phyloP scores from a whole-genome alignment of 805 yeast genomes.

The Grigorovia humatica region DNA sequence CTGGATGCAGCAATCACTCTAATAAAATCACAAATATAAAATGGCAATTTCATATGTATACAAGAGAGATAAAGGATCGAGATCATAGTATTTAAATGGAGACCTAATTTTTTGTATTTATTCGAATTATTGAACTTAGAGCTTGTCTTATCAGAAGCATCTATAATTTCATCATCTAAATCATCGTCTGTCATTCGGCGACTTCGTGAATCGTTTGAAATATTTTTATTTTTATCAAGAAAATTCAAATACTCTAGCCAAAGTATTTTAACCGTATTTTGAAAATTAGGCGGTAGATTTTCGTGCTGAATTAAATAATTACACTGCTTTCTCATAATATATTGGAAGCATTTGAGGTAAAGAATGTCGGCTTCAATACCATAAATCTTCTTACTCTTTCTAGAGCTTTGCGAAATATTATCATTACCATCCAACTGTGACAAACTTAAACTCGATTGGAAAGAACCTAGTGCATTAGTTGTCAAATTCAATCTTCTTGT shows the following conservation, averaged over 20 bases:
- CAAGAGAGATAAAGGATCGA: slow-evolving; percentile 42
- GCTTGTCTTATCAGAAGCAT: slow-evolving; percentile 2
- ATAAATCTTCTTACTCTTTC: slow-evolving; percentile 26
- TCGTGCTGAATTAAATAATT: slow-evolving; percentile 29
- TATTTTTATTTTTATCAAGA: neutral
- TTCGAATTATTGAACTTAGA: neutral
- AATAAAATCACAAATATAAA: slow-evolving; percentile 41
- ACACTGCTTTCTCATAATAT: slow-evolving; percentile 40
- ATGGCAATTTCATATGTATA: slow-evolving; percentile 38
- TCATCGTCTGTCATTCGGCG: slow-evolving; percentile 6
- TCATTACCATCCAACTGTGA: slow-evolving; percentile 15
- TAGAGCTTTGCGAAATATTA: slow-evolving; percentile 1
- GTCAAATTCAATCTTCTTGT: slow-evolving; percentile 49
- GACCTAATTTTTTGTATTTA: slow-evolving; percentile 4
- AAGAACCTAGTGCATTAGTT: slow-evolving; percentile 32
- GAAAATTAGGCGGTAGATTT: slow-evolving; percentile 24
- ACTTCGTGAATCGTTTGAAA: slow-evolving; percentile 1
- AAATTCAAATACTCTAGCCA: slow-evolving; percentile 27
- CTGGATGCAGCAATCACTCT: slow-evolving; percentile 32
- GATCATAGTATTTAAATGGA: slow-evolving; percentile 21
- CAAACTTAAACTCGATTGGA: slow-evolving; percentile 26
- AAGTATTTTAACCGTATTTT: slow-evolving; percentile 29
- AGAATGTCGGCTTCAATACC: slow-evolving; percentile 40
- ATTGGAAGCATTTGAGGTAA: slow-evolving; percentile 40
- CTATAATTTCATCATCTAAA: slow-evolving; percentile 9